phyloP scores from a whole-genome alignment of 2,329 filamentous ascomycete species.

The Hypoxylon sp. region DNA sequence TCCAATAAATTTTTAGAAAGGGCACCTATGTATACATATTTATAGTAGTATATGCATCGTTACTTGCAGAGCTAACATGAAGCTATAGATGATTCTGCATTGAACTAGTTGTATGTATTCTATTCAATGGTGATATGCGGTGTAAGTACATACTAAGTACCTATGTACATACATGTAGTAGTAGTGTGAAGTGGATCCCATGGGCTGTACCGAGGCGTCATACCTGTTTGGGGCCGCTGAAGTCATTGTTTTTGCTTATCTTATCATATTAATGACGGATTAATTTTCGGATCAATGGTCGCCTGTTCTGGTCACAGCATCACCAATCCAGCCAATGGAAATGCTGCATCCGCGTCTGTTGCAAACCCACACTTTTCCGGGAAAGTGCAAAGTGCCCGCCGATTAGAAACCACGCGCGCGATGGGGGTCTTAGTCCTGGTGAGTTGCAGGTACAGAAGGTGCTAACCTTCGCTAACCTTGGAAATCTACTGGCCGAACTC shows the following conservation, averaged over 20 bases:
- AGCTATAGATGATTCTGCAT: too few relatives aligned
- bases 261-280: slow-evolving; percentile 34
- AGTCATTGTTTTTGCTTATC: slow-evolving; percentile 36
- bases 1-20: too few relatives aligned
- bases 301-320: slow-evolving; percentile 11
- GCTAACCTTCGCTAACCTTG: slow-evolving; percentile 13
- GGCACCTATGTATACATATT: not conserved
- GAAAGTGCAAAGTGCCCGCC: slow-evolving; percentile 34
- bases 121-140: too few relatives aligned
- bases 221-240: slow-evolving; percentile 10
- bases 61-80: slow-evolving; percentile 9
- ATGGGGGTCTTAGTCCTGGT: slow-evolving; percentile 22
- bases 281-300: slow-evolving; percentile 34
- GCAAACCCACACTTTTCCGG: slow-evolving; percentile 23
- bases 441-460: slow-evolving; percentile 10
- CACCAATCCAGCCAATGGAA: slow-evolving; percentile 22
- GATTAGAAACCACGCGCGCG: slow-evolving; percentile 34
- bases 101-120: too few relatives aligned
- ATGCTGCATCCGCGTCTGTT: slow-evolving; percentile 22
- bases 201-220: too few relatives aligned
- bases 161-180: too few relatives aligned
- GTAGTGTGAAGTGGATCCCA: slow-evolving; percentile 8
- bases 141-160: too few relatives aligned
- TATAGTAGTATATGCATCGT: slow-evolving; percentile 7
- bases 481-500: slow-evolving; percentile 24